Conservation (phyloP, 495 filamentous ascomycete species). For the Podospora pseudocomata region DNA sequence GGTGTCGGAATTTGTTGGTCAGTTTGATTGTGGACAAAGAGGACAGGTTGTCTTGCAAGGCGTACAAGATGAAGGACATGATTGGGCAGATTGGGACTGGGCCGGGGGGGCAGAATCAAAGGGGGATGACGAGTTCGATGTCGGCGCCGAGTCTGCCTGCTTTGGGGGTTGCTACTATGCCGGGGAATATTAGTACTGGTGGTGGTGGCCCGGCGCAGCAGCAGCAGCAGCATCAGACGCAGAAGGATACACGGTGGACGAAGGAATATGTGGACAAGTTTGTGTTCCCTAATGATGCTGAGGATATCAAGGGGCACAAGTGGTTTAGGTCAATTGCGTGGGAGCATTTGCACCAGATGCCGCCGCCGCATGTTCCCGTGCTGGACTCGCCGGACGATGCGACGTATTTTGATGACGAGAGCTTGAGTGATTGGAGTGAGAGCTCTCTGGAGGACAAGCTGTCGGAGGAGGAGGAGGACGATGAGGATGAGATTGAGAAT, state of each 20-base stretch:
- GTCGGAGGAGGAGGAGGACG: conserved; percentile 35
- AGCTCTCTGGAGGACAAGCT: conserved; percentile 18
- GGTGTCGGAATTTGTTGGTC: conserved; percentile 70
- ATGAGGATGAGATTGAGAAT: neutral
- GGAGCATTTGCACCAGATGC: conserved; percentile 61
- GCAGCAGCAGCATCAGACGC: neutral
- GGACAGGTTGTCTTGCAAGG: conserved; percentile 65
- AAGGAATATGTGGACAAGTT: conserved; percentile 47
- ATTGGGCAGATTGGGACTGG: conserved; percentile 18
- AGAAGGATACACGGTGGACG: neutral
- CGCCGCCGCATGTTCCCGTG: conserved; percentile 72
- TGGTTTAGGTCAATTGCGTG: conserved; percentile 69
- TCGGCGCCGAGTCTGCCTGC: neutral
- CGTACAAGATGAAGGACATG: conserved; percentile 64
- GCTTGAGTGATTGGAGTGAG: conserved; percentile 55
- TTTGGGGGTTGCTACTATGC: neutral
- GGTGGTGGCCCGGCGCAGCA: neutral
- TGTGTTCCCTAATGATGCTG: conserved; percentile 75
- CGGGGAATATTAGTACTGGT: no score
- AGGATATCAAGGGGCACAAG: conserved; percentile 71
- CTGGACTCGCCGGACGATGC: conserved; percentile 74
- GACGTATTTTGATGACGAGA: conserved; percentile 81
- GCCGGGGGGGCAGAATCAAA: neutral
- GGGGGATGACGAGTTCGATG: neutral
- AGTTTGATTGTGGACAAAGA: conserved; percentile 75